Conservation (phyloP, 371 early-diverging fungal species). For the Lichtheimia ornata region DNA sequence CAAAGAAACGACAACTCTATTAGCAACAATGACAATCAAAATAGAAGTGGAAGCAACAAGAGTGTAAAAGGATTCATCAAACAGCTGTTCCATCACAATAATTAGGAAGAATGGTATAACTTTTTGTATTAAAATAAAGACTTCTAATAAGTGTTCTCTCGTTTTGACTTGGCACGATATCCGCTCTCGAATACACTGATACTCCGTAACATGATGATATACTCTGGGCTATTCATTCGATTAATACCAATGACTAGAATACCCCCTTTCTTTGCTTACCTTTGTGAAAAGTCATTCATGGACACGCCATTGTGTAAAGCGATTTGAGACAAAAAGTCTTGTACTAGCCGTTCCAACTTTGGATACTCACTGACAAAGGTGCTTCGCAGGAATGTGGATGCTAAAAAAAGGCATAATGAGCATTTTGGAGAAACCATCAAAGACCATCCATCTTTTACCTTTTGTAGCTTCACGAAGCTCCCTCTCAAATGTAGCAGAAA, state of each 20-base stretch:
- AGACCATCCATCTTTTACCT: constrained; percentile 17
- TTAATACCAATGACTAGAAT: background rate
- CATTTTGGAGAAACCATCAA: background rate
- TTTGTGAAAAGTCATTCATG: constrained; percentile 57
- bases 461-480: constrained; percentile 50
- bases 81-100: too few relatives aligned
- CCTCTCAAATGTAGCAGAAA: constrained; percentile 49
- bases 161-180: background rate
- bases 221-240: constrained; percentile 56
- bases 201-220: constrained; percentile 65
- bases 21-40: too few relatives aligned
- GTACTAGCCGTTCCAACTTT: constrained; percentile 69
- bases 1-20: too few relatives aligned
- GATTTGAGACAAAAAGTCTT: constrained; percentile 76
- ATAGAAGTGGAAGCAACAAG: too few relatives aligned
- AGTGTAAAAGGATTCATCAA: too few relatives aligned
- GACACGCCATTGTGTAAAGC: constrained; percentile 58
- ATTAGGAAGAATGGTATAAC: too few relatives aligned
- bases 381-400: constrained; percentile 67
- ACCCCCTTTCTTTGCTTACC: constrained; percentile 24
- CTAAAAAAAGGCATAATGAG: constrained; percentile 22
- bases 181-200: constrained; percentile 69
- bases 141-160: constrained; percentile 49
- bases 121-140: too few relatives aligned
- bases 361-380: constrained; percentile 79